Base-by-base conservation (phyloP, 2,329 filamentous ascomycete species). In the Xylaria sp. region DNA sequence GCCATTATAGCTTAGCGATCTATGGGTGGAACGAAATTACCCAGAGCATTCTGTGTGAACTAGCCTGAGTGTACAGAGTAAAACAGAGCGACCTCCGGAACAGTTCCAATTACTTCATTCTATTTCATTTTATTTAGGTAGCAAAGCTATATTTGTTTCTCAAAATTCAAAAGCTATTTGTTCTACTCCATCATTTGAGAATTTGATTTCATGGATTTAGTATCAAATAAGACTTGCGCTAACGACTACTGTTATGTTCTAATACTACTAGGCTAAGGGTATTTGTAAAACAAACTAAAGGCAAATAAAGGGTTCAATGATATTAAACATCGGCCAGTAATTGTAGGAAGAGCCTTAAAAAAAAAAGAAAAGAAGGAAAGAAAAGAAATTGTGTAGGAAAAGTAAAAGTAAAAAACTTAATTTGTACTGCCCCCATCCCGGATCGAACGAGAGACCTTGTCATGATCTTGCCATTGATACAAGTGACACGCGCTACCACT, bases 31-130 rank as follows among this genome's bases (percentile, higher is more conserved):
- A 91, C 69, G 92, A 87, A 42, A 92, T 92, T 18, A 93, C 93
- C 8, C 90, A 51, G 47, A 91, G 69, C 97, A 87, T 57, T 85
- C 83, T 3, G 91, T 83, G 70, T 92, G 85, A 1, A 40, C 84
- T 85, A 16, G 92, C 93, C 60, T 60, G 27, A 60, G 42, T n/a
- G 13, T 8, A 1, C 6, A 27, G 13, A n/a, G 25, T n/a, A 32
- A 32, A 32, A 5, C 27, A 32, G 29, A 5, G 50, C 27, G 5
- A 25, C 5, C 12, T 27, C 10, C 23, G 16, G 27, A 16, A 18
- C 18, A 27, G 42, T 47, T 21, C 42, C 0, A 47, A n/a, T 21
- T 3, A n/a, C 18, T 21, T 23, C 42, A 23, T 21, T 5, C 3
- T 47, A 8, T 47, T 47, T 47, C 32, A 21, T n/a, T 5, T 5